These are phyloP conservation scores for Andrographis paniculata DNA, from an alignment of 305 asterid species.

Conservation along the genomic window DNA sequence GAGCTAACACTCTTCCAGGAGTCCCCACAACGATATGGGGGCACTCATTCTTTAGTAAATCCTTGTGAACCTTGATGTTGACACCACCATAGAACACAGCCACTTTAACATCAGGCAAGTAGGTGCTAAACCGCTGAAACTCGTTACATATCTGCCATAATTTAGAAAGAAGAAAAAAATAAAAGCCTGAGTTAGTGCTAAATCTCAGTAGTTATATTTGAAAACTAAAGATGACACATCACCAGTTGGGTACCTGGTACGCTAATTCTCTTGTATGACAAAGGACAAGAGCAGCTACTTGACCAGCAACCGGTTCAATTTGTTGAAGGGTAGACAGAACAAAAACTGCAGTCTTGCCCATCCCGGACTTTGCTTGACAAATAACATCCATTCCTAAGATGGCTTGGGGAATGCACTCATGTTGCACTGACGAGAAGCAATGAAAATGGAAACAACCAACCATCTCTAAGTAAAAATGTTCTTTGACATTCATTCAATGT, in stretches of 20 bases:
- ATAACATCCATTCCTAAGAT: conserved; percentile 94
- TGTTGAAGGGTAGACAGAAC: conserved; percentile 87
- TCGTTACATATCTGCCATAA: conserved; percentile 75
- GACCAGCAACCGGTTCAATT: conserved; percentile 83
- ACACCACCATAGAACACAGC: conserved; percentile 96
- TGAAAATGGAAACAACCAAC: conserved; percentile 45
- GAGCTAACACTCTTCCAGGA: conserved; percentile 76
- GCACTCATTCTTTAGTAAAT: conserved; percentile 81
- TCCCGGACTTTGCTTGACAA: conserved; percentile 96
- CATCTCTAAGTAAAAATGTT: conserved; percentile 45
- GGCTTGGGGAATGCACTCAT: conserved; percentile 96
- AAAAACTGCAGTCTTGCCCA: conserved; percentile 97
- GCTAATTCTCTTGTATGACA: conserved; percentile 93
- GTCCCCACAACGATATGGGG: conserved; percentile 92
- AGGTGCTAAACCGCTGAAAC: conserved; percentile 69
- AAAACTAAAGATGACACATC: conserved; percentile 1
- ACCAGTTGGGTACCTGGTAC: conserved; percentile 71
- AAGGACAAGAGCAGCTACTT: conserved; percentile 84
- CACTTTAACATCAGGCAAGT: conserved; percentile 68
- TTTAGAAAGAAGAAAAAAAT: background rate
- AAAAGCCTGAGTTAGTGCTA: background rate
- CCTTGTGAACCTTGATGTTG: conserved; percentile 72
- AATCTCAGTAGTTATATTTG: background rate
- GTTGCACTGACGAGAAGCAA: conserved; percentile 88
- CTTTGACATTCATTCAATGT: conserved; percentile 29